A percentile compares a stretch with the other conserved stretches of the same genome.
Evolutionary conservation across 352 stramenopile species (phyloP).

Genomic region (Thraustochytrium striatum): DNA sequence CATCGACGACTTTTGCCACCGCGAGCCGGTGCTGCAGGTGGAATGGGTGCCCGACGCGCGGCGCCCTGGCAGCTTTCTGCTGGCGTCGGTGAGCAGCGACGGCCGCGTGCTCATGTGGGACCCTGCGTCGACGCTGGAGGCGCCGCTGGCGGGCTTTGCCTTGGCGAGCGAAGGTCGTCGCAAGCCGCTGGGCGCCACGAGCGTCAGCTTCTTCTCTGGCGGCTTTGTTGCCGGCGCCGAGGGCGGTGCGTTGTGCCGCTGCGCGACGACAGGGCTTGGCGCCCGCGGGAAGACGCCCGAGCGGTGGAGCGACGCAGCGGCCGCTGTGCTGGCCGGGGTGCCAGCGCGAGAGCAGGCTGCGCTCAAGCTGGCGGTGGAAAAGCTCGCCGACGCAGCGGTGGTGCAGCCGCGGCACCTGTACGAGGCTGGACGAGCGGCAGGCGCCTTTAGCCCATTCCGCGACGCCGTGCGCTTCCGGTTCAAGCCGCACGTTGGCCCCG

Average conservation of each 20-base stretch:
- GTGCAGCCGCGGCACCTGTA: constrained; percentile 69
- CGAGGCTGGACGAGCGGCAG: constrained; percentile 65
- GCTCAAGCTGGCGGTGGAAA: constrained; percentile 67
- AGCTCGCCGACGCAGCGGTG: constrained; percentile 62
- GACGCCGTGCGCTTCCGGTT: constrained; percentile 71
- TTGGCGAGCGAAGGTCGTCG: constrained; percentile 45
- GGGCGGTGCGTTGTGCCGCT: constrained; percentile 65
- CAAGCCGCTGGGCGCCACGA: constrained; percentile 47
- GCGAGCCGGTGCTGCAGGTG: constrained; percentile 68
- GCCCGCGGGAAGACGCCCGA: constrained; percentile 57
- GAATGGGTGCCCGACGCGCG: background rate
- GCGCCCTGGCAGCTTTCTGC: constrained; percentile 4
- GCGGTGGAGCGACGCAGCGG: constrained; percentile 66
- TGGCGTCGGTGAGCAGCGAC: constrained; percentile 72
- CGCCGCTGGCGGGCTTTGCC: constrained; percentile 6
- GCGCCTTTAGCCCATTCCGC: constrained; percentile 63
- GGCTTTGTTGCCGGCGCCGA: constrained; percentile 70
- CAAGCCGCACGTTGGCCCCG: constrained; percentile 64
- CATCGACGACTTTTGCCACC: constrained; percentile 76
- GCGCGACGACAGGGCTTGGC: constrained; percentile 60
- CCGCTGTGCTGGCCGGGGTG: constrained; percentile 62
- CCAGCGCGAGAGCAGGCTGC: constrained; percentile 58
- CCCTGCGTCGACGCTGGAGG: background rate
- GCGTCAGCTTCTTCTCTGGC: background rate
- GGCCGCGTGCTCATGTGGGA: constrained; percentile 67